Conservation (phyloP, 306 rosid species). For the Hippophae tibetana region DNA sequence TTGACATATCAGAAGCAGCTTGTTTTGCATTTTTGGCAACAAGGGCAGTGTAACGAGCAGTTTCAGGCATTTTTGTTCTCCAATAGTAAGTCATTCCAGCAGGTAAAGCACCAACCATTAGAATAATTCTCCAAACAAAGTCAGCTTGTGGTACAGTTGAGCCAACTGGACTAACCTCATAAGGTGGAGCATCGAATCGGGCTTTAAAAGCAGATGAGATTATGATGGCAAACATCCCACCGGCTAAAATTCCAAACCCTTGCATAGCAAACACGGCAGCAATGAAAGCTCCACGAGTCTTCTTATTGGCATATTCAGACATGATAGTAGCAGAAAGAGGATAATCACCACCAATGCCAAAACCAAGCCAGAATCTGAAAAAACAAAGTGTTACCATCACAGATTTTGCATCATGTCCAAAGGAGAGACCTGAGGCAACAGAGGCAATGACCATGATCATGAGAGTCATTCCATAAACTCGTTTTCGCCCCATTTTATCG, state of each 20-base stretch:
- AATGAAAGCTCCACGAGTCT: too few relatives aligned
- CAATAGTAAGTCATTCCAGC: background rate
- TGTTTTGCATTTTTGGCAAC: background rate
- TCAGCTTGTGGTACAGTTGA: background rate
- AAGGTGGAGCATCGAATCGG: too few relatives aligned
- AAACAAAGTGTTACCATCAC: background rate
- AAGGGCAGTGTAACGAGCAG: background rate
- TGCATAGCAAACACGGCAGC: too few relatives aligned
- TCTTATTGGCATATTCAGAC: too few relatives aligned
- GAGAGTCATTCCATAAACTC: background rate
- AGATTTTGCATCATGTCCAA: background rate
- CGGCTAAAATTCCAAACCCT: too few relatives aligned
- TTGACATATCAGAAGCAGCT: background rate
- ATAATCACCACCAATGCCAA: too few relatives aligned
- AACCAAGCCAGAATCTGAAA: too few relatives aligned
- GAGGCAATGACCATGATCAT: background rate
- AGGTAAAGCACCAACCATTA: background rate
- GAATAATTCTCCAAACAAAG: background rate
- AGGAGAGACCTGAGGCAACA: background rate
- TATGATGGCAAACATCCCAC: too few relatives aligned
- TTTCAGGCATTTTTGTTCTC: background rate
- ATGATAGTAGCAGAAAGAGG: too few relatives aligned
- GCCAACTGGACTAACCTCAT: background rate
- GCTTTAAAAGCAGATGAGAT: too few relatives aligned
- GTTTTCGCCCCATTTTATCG: background rate